Conservation (phyloP, 108 stramenopile genomes). For the Cyclotella atomus region DNA sequence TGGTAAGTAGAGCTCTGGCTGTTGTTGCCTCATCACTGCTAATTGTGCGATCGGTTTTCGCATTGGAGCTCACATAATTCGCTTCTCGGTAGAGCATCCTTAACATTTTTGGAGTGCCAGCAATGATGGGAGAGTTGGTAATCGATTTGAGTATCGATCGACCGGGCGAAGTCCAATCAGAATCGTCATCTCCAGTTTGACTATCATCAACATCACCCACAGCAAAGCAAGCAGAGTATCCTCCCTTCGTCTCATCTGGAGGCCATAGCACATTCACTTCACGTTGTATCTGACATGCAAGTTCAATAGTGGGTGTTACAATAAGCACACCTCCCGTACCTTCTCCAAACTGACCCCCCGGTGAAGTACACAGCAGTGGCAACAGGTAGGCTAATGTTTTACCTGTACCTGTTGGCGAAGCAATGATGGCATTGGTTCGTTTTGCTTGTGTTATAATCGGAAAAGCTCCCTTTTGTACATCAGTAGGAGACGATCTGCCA, state of each 20-base stretch:
- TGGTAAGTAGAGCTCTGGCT: slow-evolving; percentile 38
- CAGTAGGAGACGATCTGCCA: slow-evolving; percentile 52
- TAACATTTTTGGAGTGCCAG: slow-evolving; percentile 68
- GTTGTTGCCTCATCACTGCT: slow-evolving; percentile 24
- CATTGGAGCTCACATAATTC: slow-evolving; percentile 2
- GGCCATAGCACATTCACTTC: slow-evolving; percentile 61
- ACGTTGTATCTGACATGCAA: slow-evolving; percentile 69
- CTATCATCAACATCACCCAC: slow-evolving; percentile 17
- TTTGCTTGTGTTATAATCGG: slow-evolving; percentile 33
- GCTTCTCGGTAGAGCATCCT: slow-evolving; percentile 56
- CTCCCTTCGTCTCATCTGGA: slow-evolving; percentile 12
- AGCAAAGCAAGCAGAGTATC: slow-evolving; percentile 35
- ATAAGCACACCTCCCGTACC: slow-evolving; percentile 56
- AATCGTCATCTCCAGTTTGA: slow-evolving; percentile 13
- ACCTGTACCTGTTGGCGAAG: slow-evolving; percentile 77
- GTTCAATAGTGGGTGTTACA: slow-evolving; percentile 72
- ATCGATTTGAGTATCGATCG: slow-evolving; percentile 15
- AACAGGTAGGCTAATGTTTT: slow-evolving; percentile 77
- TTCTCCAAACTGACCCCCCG: slow-evolving; percentile 31
- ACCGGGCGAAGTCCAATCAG: slow-evolving; percentile 1
- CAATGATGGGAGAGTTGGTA: slow-evolving; percentile 46
- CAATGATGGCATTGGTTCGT: slow-evolving; percentile 65
- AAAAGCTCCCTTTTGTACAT: slow-evolving; percentile 64
- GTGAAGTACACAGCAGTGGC: slow-evolving; percentile 61
- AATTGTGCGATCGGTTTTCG: slow-evolving; percentile 11